phyloP scores from a whole-genome alignment of 441 rosid species.

The Populus hybrid region DNA sequence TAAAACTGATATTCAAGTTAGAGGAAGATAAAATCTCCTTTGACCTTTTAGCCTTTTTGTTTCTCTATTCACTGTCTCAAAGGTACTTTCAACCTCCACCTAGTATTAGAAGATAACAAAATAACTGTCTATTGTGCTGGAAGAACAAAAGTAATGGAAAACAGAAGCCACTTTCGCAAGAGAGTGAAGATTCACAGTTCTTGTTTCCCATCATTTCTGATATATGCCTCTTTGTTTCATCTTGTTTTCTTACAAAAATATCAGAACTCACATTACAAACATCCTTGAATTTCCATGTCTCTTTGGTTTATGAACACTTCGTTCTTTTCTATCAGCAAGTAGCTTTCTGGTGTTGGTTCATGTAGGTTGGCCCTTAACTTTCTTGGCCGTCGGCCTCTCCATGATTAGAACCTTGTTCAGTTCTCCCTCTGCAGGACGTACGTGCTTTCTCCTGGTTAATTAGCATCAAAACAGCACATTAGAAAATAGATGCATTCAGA shows the following conservation, averaged over 20 bases:
- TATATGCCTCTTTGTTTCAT: not conserved
- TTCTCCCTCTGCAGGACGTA: not conserved
- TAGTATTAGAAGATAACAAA: not conserved
- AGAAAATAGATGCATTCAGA: not conserved
- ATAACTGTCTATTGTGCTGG: slow-evolving; percentile 9
- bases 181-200: not conserved
- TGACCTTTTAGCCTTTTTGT: not conserved
- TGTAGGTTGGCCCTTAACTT: not conserved
- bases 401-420: not conserved
- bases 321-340: not conserved
- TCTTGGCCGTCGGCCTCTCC: not conserved
- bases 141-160: not conserved
- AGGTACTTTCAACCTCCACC: not conserved
- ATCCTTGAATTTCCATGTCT: not conserved
- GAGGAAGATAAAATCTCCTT: not conserved
- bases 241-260: not conserved
- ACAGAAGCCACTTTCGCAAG: not conserved
- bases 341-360: not conserved
- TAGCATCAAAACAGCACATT: not conserved
- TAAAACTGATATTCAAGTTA: not conserved
- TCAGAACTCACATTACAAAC: not conserved
- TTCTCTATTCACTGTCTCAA: not conserved
- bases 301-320: not conserved
- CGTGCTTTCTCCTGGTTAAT: not conserved
- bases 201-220: slow-evolving; percentile 6